Conservation (phyloP, 768 basidiomycete species). For the Auriscalpium microsporum region DNA sequence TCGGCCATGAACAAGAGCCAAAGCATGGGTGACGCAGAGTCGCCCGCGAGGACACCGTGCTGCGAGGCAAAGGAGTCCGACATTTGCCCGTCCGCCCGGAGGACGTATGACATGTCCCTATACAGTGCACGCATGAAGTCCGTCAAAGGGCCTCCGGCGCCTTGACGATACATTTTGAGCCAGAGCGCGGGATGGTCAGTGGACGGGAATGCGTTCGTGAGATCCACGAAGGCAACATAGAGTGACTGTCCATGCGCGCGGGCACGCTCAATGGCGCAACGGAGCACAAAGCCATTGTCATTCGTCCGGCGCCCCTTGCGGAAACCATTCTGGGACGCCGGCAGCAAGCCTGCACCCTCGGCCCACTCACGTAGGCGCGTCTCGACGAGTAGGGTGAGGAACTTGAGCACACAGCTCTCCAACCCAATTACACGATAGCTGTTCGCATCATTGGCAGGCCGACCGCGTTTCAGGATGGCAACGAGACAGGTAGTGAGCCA, state of each 20-base stretch:
- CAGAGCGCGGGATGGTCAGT: conserved; percentile 25
- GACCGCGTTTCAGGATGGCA: conserved; percentile 14
- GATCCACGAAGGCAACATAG: conserved; percentile 18
- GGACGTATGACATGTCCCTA: background rate
- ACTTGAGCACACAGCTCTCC: conserved; percentile 22
- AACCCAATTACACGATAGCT: conserved; percentile 23
- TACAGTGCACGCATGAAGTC: background rate
- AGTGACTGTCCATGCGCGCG: conserved; percentile 6
- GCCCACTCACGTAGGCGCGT: conserved; percentile 14
- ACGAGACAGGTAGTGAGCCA: conserved; percentile 3
- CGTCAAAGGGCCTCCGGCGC: background rate
- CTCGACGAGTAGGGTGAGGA: conserved; percentile 19
- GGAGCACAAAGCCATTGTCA: conserved; percentile 21
- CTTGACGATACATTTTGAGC: conserved; percentile 20
- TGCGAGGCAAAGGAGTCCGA: background rate
- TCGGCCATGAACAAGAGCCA: conserved; percentile 11
- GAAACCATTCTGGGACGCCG: conserved; percentile 26
- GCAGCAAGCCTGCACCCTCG: conserved; percentile 15
- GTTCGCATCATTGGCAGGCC: conserved; percentile 11
- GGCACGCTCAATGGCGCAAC: conserved; percentile 15
- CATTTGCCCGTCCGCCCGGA: background rate
- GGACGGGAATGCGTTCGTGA: conserved; percentile 30
- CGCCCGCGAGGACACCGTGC: conserved; percentile 16
- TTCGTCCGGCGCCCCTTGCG: conserved; percentile 19
- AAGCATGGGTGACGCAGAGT: conserved; percentile 14